Conservation (phyloP, 2,329 filamentous ascomycete genomes). For the Aspergillus tubingensis region DNA sequence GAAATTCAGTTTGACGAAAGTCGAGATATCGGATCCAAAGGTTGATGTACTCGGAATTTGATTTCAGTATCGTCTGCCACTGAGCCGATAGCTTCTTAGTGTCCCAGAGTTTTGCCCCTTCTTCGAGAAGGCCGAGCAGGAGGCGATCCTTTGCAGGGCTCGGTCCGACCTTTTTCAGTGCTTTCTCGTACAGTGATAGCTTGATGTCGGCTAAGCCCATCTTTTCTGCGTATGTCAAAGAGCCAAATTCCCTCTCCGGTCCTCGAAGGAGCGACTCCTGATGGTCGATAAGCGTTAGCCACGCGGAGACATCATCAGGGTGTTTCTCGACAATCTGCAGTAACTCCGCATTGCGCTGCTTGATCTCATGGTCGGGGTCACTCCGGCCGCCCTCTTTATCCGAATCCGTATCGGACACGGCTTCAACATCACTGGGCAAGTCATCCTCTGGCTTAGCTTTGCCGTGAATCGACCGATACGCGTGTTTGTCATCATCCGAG, state of each 20-base stretch:
- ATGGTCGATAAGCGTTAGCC: conserved; percentile 76
- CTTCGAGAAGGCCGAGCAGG: conserved; percentile 68
- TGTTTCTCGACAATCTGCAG: conserved; percentile 64
- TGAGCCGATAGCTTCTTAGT: conserved; percentile 59
- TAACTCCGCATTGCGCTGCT: conserved; percentile 55
- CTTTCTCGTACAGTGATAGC: conserved; percentile 76
- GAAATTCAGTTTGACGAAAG: conserved; percentile 67
- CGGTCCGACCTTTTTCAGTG: conserved; percentile 60
- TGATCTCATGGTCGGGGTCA: conserved; percentile 48
- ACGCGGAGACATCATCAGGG: conserved; percentile 68
- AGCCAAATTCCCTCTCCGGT: conserved; percentile 33
- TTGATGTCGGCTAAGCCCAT: conserved; percentile 76
- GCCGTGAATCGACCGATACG: conserved; percentile 67
- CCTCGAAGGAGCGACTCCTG: conserved; percentile 68
- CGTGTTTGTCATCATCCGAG: conserved; percentile 54
- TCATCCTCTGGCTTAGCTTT: conserved; percentile 56
- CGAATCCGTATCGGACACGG: conserved; percentile 52
- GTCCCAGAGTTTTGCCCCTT: conserved; percentile 75
- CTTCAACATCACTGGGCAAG: conserved; percentile 51
- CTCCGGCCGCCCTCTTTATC: conserved; percentile 40
- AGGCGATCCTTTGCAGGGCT: conserved; percentile 59
- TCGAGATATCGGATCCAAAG: conserved; percentile 76
- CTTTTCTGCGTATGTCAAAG: conserved; percentile 61
- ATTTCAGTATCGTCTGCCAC: conserved; percentile 65
- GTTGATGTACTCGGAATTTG: conserved; percentile 58